Conservation (phyloP, 805 yeast species). For the Kluyveromyces starmeri region DNA sequence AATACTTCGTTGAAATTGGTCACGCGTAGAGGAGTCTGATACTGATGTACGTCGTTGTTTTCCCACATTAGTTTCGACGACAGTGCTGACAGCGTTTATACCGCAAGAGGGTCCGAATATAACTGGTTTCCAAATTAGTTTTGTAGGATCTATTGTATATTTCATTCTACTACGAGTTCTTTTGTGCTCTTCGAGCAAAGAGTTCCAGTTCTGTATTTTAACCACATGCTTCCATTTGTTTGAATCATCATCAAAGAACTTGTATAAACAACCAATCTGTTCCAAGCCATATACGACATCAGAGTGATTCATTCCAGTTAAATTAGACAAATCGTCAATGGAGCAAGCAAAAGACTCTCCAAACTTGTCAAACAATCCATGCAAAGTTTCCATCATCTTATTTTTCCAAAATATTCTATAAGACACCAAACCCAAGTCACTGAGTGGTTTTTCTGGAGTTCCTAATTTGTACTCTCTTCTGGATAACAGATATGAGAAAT, state of each 20-base stretch:
- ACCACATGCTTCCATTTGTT: slow-evolving; percentile 42
- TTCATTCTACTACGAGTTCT: slow-evolving; percentile 50
- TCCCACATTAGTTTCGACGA: slow-evolving; percentile 23
- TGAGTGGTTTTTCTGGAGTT: slow-evolving; percentile 91
- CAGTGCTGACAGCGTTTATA: slow-evolving; percentile 41
- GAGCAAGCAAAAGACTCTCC: slow-evolving; percentile 30
- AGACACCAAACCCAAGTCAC: slow-evolving; percentile 76
- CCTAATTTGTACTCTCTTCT: slow-evolving; percentile 69
- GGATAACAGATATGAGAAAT: slow-evolving; percentile 76
- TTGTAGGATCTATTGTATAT: slow-evolving; percentile 40
- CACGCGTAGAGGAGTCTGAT: slow-evolving; percentile 10
- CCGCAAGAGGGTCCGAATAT: slow-evolving; percentile 85
- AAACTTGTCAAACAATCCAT: slow-evolving; percentile 10
- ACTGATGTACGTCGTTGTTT: slow-evolving; percentile 10
- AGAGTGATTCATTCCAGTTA: slow-evolving; percentile 79
- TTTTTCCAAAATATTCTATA: slow-evolving; percentile 83
- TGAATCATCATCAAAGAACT: slow-evolving; percentile 25
- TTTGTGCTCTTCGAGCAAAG: slow-evolving; percentile 31
- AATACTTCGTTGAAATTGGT: slow-evolving; percentile 37
- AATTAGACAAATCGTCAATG: slow-evolving; percentile 50
- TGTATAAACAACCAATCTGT: slow-evolving; percentile 49
- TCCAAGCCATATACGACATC: slow-evolving; percentile 87
- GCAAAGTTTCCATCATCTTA: slow-evolving; percentile 40
- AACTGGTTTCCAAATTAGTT: slow-evolving; percentile 72
- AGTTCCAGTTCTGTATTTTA: slow-evolving; percentile 35